Percentiles rank a stretch among this genome's conserved stretches.
Evolutionary conservation across 2,329 filamentous ascomycete species (phyloP).

Genomic region (Cladophialophora chaetospira): DNA sequence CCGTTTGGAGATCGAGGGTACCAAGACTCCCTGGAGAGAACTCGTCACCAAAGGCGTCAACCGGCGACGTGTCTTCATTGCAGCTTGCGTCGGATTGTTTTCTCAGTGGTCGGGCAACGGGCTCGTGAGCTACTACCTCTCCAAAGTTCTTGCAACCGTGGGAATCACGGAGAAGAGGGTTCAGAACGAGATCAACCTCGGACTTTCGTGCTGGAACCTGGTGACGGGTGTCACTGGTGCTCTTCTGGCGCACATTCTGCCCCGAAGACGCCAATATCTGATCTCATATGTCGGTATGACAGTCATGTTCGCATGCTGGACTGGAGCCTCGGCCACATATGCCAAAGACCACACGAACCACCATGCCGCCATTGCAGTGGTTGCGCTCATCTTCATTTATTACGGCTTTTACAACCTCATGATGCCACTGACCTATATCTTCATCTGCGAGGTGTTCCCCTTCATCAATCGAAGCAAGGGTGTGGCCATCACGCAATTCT

Average conservation of each 20-base stretch:
- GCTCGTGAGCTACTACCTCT: slow-evolving; percentile 44
- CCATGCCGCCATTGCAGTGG: slow-evolving; percentile 34
- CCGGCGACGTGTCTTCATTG: slow-evolving; percentile 56
- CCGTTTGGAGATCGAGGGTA: slow-evolving; percentile 56
- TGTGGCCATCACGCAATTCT: slow-evolving; percentile 24
- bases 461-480: slow-evolving; percentile 54
- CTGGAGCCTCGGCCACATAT: slow-evolving; percentile 20
- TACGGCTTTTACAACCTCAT: slow-evolving; percentile 43
- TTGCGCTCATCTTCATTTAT: slow-evolving; percentile 49
- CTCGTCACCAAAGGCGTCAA: slow-evolving; percentile 63
- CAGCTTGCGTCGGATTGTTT: slow-evolving; percentile 57
- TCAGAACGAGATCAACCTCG: slow-evolving; percentile 45
- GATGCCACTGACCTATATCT: slow-evolving; percentile 24
- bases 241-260: slow-evolving; percentile 32
- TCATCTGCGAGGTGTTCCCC: slow-evolving; percentile 47
- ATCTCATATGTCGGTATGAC: slow-evolving; percentile 22
- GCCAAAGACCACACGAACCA: slow-evolving; percentile 20
- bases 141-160: slow-evolving; percentile 40
- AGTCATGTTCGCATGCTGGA: slow-evolving; percentile 22
- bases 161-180: slow-evolving; percentile 40
- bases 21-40: slow-evolving; percentile 56
- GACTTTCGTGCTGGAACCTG: slow-evolving; percentile 41
- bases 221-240: slow-evolving; percentile 41
- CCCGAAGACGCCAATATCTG: slow-evolving; percentile 19
- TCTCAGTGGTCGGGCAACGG: slow-evolving; percentile 60